These are phyloP conservation scores for Geosmithia flava DNA, from an alignment of 2,329 filamentous ascomycete species.

Conservation along the genomic window DNA sequence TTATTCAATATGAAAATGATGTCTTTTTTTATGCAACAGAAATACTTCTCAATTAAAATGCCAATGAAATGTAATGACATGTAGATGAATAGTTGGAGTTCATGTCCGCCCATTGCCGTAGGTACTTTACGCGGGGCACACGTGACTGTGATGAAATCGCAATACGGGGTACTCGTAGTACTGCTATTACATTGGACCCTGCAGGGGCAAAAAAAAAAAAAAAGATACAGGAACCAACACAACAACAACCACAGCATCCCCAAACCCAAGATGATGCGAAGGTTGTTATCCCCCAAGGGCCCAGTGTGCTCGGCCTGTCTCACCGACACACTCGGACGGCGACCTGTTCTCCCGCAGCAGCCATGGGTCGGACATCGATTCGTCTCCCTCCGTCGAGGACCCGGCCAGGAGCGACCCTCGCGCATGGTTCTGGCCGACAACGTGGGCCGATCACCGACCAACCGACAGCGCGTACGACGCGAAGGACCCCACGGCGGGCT, in stretches of 20 bases:
- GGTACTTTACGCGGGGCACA: not conserved
- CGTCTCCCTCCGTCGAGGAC: constrained; percentile 13
- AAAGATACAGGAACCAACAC: not conserved
- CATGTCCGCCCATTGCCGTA: no score
- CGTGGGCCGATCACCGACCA: constrained; percentile 26
- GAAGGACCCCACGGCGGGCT: constrained; percentile 42
- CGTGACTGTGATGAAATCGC: not conserved
- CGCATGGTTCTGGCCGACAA: constrained; percentile 47
- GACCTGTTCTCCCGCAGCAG: constrained; percentile 8
- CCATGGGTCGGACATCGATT: constrained; percentile 22
- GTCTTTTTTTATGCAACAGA: no score
- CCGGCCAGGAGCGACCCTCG: constrained; percentile 25
- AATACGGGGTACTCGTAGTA: not conserved
- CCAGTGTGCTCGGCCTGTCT: constrained; percentile 12
- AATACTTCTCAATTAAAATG: no score
- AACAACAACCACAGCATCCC: not conserved
- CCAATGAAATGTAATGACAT: not conserved
- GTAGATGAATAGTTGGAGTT: no score
- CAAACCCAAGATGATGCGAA: not conserved
- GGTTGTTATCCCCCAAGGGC: not conserved
- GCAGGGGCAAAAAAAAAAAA: constrained; percentile 1
- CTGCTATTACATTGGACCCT: not conserved
- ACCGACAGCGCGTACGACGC: constrained; percentile 16
- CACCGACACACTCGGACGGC: not conserved
- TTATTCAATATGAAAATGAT: no score